These are phyloP conservation scores for Auriscalpium orientale DNA, from an alignment of 768 basidiomycete species.

Conservation along the genomic window DNA sequence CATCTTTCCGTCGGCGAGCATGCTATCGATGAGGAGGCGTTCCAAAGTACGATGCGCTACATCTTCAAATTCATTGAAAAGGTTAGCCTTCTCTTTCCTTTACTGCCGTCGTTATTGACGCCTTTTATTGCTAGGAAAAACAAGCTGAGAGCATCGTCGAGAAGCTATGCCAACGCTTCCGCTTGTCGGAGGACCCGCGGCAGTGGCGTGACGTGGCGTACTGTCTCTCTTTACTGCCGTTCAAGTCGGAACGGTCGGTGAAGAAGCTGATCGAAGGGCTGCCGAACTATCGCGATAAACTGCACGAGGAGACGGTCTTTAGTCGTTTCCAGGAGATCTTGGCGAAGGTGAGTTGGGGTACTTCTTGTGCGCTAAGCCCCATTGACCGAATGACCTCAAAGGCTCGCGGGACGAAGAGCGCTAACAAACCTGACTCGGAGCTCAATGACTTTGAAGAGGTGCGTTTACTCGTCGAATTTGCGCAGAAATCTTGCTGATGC, in stretches of 20 bases:
- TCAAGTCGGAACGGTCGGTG: conserved; percentile 93
- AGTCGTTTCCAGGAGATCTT: conserved; percentile 83
- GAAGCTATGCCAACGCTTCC: conserved; percentile 95
- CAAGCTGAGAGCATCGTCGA: conserved; percentile 97
- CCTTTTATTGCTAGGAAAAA: conserved; percentile 62
- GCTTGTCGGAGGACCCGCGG: conserved; percentile 75
- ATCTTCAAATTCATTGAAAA: conserved; percentile 98
- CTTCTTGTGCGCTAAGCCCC: not conserved
- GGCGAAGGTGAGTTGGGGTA: conserved; percentile 50
- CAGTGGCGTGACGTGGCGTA: conserved; percentile 98
- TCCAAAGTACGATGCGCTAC: conserved; percentile 89
- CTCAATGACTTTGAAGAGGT: conserved; percentile 92
- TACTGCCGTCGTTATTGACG: not conserved
- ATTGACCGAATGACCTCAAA: conserved; percentile 20
- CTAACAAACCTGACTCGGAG: conserved; percentile 89
- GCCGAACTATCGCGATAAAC: conserved; percentile 91
- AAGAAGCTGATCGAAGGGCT: conserved; percentile 94
- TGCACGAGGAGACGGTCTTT: conserved; percentile 82
- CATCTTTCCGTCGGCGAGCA: conserved; percentile 88
- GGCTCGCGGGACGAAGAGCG: conserved; percentile 86
- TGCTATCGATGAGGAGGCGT: conserved; percentile 86
- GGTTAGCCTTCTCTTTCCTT: conserved; percentile 33
- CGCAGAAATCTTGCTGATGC: not conserved
- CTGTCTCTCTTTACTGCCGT: conserved; percentile 89
- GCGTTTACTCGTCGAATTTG: conserved; percentile 9